Evolutionary conservation across 371 early-diverging fungal genomes (phyloP), one percentile per base, ranked within the genome.

Genomic region (Conidiobolus incongruus): DNA sequence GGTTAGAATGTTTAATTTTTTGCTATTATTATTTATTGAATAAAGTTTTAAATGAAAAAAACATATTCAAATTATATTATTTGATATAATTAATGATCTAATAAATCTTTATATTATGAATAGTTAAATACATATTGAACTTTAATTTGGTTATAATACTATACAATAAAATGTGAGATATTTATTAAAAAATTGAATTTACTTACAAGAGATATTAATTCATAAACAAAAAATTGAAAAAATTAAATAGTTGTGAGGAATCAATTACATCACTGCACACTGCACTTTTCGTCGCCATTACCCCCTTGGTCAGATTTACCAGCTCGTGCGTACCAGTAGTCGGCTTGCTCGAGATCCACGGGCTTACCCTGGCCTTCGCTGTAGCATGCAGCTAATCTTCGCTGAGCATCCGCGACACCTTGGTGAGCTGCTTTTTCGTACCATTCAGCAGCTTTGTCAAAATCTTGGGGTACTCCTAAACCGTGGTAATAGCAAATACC

Each of bases 401-500:
- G 85, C 52, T 82, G 83, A 6, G 91, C 91, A 69, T 81, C 81
- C 21, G 77, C 68, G 59, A 85, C 83, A 38, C 77, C 79, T 52
- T 77, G 72, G 13, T 62, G 60, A 0, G 95, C 85, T 0, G 89
- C 65, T 40, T 65, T 59, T 36, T 56, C 54, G 53, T 86, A 93
- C 83, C 82, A 90, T 34, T 65, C 54, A 10, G 87, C 74, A 1
- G 91, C 90, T 48, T 65, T 56, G n/a, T 59, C 39, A 1, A 72
- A 46, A 53, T 82, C 68, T 51, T 63, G 57, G 28, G 62, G 61
- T 0, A 77, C 65, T 7, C 86, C 87, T 31, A 77, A 52, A 10
- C 91, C 94, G 29, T 77, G 65, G 49, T 86, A 89, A 52, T 77
- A 89, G 47, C 91, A 90, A 45, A 75, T 87, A 1, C 88, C 94